A percentile compares a stretch with the other conserved stretches of the same genome.
Conservation (phyloP, 805 yeast genomes). For the Myxozyma melibiosi region DNA sequence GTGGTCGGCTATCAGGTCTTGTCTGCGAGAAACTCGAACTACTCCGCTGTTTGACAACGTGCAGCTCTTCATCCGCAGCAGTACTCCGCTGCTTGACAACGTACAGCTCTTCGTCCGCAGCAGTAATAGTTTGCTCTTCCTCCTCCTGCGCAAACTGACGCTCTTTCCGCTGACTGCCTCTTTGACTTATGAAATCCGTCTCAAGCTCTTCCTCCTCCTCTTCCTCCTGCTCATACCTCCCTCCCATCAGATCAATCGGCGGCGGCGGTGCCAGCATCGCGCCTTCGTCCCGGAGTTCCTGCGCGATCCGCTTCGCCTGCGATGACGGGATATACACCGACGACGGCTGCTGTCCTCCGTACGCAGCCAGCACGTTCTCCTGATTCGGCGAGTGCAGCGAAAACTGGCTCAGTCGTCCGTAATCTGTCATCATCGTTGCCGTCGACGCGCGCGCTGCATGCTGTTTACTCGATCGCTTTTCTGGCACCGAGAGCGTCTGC, state of each 20-base stretch:
- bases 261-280: not conserved
- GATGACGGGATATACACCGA: slow-evolving; percentile 25
- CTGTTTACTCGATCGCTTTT: no score
- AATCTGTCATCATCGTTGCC: slow-evolving; percentile 2
- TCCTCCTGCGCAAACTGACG: not conserved
- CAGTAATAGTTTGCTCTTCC: slow-evolving; percentile 2
- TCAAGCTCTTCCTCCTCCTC: slow-evolving; percentile 9
- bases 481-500: no score
- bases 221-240: not conserved
- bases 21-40: slow-evolving; percentile 8
- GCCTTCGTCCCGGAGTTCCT: not conserved
- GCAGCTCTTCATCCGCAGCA: not conserved
- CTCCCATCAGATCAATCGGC: not conserved
- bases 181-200: not conserved
- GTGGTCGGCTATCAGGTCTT: slow-evolving; percentile 12
- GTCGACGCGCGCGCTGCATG: slow-evolving; percentile 2
- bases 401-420: slow-evolving; percentile 11
- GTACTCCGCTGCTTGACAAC: slow-evolving; percentile 17
- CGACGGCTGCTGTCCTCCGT: slow-evolving; percentile 29
- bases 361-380: slow-evolving; percentile 1
- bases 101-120: not conserved
- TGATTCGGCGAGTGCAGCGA: slow-evolving; percentile 12
- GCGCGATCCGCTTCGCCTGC: slow-evolving; percentile 1
- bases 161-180: not conserved
- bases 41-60: slow-evolving; percentile 12